phyloP scores from a whole-genome alignment of 2,329 filamentous ascomycete genomes.

The Cladosporium phlei region DNA sequence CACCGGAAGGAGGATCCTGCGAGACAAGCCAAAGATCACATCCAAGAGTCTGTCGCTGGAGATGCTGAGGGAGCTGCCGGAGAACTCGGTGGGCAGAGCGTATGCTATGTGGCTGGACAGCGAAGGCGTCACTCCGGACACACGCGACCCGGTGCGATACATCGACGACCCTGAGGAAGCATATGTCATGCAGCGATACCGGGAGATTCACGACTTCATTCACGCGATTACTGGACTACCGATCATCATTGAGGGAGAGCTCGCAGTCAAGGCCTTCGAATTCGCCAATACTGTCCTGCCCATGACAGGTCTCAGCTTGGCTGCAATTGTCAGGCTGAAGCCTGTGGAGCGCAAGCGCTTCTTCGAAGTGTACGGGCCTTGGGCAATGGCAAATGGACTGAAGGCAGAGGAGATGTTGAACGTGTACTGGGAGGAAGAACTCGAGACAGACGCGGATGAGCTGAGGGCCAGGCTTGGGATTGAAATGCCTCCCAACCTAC shows the following conservation, averaged over 20 bases:
- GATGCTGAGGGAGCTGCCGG: constrained; percentile 65
- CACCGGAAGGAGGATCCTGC: constrained; percentile 85
- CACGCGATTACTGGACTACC: constrained; percentile 90
- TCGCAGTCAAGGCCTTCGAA: constrained; percentile 97
- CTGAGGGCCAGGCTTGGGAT: constrained; percentile 73
- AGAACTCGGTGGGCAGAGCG: constrained; percentile 69
- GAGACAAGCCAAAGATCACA: constrained; percentile 81
- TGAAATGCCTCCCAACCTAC: constrained; percentile 81
- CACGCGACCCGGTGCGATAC: constrained; percentile 74
- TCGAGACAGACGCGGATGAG: constrained; percentile 76
- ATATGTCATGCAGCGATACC: constrained; percentile 97
- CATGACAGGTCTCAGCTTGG: constrained; percentile 85
- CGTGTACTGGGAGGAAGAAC: constrained; percentile 94
- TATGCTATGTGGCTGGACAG: constrained; percentile 91
- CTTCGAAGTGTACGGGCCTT: constrained; percentile 72
- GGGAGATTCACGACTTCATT: constrained; percentile 97
- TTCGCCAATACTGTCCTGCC: constrained; percentile 91
- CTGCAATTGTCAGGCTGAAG: constrained; percentile 64
- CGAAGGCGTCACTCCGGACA: constrained; percentile 90
- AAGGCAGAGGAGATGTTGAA: constrained; percentile 79
- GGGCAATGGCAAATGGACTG: constrained; percentile 82
- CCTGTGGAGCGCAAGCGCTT: constrained; percentile 62
- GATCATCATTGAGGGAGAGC: constrained; percentile 87
- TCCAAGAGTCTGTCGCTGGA: constrained; percentile 65
- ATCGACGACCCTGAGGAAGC: constrained; percentile 94